Conservation (phyloP, 129 eudicot genomes). For the Flaveria robusta region DNA sequence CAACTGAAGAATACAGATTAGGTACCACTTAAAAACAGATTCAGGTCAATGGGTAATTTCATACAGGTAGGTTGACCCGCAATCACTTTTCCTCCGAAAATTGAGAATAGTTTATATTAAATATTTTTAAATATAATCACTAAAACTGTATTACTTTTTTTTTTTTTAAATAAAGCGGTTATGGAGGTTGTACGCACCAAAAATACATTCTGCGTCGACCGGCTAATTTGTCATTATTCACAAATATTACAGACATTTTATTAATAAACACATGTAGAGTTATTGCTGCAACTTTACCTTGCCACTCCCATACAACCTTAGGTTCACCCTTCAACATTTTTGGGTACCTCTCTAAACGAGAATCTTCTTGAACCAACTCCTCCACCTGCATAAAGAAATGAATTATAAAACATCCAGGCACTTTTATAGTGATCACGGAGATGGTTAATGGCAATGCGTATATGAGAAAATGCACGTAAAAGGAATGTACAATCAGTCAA, state of each 20-base stretch:
- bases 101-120: neutral
- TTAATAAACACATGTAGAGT: neutral
- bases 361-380: constrained; percentile 91
- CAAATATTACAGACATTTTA: neutral
- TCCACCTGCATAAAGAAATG: constrained; percentile 54
- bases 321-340: constrained; percentile 88
- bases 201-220: neutral
- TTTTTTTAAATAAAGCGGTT: neutral
- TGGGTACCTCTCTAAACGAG: constrained; percentile 85
- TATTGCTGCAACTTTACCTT: constrained; percentile 55
- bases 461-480: neutral
- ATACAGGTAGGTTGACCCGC: neutral
- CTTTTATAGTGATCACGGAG: neutral
- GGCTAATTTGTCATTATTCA: neutral
- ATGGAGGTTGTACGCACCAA: neutral
- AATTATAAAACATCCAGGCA: neutral
- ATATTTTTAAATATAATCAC: neutral
- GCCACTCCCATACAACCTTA: constrained; percentile 99
- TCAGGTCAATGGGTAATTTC: neutral
- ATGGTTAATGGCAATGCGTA: neutral
- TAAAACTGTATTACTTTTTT: neutral
- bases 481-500: neutral
- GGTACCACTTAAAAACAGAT: neutral
- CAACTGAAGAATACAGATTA: constrained; percentile 43
- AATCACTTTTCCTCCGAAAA: neutral